Conservation (phyloP, 2,329 filamentous ascomycete species). For the Cordyceps sp. region DNA sequence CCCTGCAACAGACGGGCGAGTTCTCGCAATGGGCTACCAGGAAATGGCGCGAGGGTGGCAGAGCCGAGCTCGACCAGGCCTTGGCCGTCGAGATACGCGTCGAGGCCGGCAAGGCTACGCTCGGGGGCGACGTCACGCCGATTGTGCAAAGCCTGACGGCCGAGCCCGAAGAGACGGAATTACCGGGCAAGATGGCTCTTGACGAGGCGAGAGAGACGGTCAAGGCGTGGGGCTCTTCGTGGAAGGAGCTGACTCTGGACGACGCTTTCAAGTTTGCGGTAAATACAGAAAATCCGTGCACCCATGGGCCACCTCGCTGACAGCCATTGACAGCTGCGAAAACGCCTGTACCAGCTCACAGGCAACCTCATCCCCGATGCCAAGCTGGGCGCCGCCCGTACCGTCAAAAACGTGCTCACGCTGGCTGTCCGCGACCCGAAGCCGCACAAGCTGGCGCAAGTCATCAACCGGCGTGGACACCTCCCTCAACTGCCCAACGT, state of each 20-base stretch:
- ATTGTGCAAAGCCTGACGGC: constrained; percentile 17
- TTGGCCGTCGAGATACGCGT: constrained; percentile 21
- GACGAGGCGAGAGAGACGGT: constrained; percentile 25
- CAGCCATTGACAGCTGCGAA: constrained; percentile 46
- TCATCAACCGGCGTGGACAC: constrained; percentile 29
- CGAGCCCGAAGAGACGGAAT: constrained; percentile 10
- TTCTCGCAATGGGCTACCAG: constrained; percentile 14
- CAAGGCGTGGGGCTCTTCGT: constrained; percentile 33
- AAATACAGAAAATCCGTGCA: no score
- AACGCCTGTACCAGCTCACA: constrained; percentile 69
- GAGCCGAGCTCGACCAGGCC: constrained; percentile 16
- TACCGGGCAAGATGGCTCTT: constrained; percentile 10
- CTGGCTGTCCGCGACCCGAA: constrained; percentile 36
- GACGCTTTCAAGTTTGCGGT: constrained; percentile 60
- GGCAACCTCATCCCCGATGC: constrained; percentile 60
- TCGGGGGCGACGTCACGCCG: constrained; percentile 19
- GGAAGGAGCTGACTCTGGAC: constrained; percentile 39
- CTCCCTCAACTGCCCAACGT: constrained; percentile 50
- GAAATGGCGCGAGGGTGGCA: constrained; percentile 16
- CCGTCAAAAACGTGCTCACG: constrained; percentile 35
- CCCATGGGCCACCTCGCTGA: not conserved
- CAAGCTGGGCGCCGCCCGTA: constrained; percentile 38
- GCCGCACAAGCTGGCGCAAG: constrained; percentile 45
- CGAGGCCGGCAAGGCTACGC: constrained; percentile 20
- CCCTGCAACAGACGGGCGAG: constrained; percentile 18